Conservation (phyloP, 805 yeast genomes). For the Babjeviella inositovora region DNA sequence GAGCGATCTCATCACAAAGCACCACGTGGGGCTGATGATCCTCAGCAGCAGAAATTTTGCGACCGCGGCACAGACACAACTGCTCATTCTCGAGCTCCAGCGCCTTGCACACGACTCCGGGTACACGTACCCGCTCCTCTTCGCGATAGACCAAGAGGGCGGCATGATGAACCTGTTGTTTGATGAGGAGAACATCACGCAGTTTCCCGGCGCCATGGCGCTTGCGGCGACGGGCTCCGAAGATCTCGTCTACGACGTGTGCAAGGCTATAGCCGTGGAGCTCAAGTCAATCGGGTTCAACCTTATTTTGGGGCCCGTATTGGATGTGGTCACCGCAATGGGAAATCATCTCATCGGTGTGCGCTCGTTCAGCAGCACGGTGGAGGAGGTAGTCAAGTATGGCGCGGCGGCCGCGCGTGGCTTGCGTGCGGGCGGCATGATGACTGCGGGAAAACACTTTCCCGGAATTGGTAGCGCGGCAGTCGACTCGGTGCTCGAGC, state of each 20-base stretch:
- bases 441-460: conserved; percentile 45
- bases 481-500: conserved; percentile 37
- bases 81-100: conserved; percentile 35
- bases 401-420: conserved; percentile 38
- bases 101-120: conserved; percentile 30
- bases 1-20: conserved; percentile 28
- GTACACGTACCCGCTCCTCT: conserved; percentile 33
- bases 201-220: conserved; percentile 55
- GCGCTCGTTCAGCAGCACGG: conserved; percentile 43
- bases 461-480: conserved; percentile 53
- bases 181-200: conserved; percentile 32
- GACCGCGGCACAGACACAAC: conserved; percentile 28
- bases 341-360: conserved; percentile 44
- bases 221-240: conserved; percentile 35
- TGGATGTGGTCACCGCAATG: conserved; percentile 41
- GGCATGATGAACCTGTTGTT: conserved; percentile 45
- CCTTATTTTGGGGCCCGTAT: conserved; percentile 43
- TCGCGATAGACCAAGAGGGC: conserved; percentile 48
- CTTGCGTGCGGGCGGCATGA: conserved; percentile 32
- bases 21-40: conserved; percentile 34
- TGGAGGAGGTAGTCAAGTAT: conserved; percentile 37
- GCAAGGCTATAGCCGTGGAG: conserved; percentile 36
- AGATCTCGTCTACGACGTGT: conserved; percentile 30
- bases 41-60: conserved; percentile 33
- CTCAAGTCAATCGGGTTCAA: conserved; percentile 36